Percentiles rank a stretch among this genome's conserved stretches.
phyloP scores from a whole-genome alignment of 306 rosid genomes.

The Glycine tomentella region DNA sequence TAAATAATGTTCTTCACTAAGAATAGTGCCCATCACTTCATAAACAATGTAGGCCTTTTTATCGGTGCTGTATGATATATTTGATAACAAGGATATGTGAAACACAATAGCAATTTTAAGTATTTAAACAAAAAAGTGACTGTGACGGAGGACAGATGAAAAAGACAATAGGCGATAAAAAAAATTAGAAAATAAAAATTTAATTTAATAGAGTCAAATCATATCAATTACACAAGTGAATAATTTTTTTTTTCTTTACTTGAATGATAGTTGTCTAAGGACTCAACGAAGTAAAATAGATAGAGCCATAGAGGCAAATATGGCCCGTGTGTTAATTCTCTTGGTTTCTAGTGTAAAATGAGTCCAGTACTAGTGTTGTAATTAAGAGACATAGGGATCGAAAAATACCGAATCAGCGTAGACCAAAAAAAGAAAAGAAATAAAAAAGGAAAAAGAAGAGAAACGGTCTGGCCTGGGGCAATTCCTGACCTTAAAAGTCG shows the following conservation, averaged over 20 bases:
- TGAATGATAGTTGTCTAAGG: not conserved
- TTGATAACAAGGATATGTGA: constrained; percentile 54
- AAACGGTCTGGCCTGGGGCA: constrained; percentile 52
- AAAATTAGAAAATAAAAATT: too few relatives aligned
- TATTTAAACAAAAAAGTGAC: constrained; percentile 5
- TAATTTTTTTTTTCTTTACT: not conserved
- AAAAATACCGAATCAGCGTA: constrained; percentile 48
- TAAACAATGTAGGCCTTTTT: constrained; percentile 55
- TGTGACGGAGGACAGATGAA: not conserved
- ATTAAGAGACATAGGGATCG: not conserved
- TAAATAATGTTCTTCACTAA: too few relatives aligned
- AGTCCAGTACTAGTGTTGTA: not conserved
- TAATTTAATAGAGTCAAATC: too few relatives aligned
- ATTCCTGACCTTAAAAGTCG: constrained; percentile 47
- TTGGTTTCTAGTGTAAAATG: not conserved
- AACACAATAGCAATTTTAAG: constrained; percentile 41
- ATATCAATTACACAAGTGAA: too few relatives aligned
- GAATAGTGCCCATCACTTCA: constrained; percentile 55
- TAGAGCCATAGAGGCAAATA: too few relatives aligned
- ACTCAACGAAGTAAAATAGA: not conserved
- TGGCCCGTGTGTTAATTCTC: too few relatives aligned
- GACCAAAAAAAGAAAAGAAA: constrained; percentile 43
- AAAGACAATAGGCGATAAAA: not conserved
- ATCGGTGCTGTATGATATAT: not conserved
- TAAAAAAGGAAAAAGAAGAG: constrained; percentile 38